Percentiles rank a stretch among this genome's conserved stretches.
Conservation (phyloP, 2,329 filamentous ascomycete genomes). For the Ophiostoma piceae region DNA sequence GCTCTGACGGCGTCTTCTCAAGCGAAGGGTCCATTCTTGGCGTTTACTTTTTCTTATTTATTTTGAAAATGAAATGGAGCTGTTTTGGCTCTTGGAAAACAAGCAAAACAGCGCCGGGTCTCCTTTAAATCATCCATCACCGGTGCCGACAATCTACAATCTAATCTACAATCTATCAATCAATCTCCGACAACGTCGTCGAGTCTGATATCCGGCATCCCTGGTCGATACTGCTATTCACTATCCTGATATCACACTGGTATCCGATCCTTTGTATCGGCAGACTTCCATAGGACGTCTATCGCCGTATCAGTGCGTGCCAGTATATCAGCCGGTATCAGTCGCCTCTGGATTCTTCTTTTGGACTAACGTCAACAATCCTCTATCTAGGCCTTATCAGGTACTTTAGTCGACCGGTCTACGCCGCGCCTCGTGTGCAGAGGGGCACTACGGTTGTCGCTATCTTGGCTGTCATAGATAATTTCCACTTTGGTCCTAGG, state of each 20-base stretch:
- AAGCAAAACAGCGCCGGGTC: neutral
- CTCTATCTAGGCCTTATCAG: neutral
- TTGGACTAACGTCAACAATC: neutral
- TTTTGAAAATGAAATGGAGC: neutral
- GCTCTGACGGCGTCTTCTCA: neutral
- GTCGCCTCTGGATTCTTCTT: slow-evolving; percentile 1
- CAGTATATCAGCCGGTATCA: neutral
- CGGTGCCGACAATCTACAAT: neutral
- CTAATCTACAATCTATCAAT: neutral
- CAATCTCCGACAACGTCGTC: no score
- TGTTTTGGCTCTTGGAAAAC: neutral
- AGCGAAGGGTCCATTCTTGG: neutral
- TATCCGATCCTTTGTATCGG: neutral
- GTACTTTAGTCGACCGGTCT: neutral
- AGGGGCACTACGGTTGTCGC: neutral
- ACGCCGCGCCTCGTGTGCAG: neutral
- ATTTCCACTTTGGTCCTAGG: neutral
- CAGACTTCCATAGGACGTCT: no score
- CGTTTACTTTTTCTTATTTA: neutral
- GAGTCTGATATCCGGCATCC: neutral
- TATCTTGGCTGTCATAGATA: neutral
- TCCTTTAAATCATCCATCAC: neutral
- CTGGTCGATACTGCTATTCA: neutral
- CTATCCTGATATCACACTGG: neutral
- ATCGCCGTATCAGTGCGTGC: no score